Percentiles rank a stretch among this genome's conserved stretches.
phyloP scores from a whole-genome alignment of 441 rosid species.

The Raphanus hybrid region DNA sequence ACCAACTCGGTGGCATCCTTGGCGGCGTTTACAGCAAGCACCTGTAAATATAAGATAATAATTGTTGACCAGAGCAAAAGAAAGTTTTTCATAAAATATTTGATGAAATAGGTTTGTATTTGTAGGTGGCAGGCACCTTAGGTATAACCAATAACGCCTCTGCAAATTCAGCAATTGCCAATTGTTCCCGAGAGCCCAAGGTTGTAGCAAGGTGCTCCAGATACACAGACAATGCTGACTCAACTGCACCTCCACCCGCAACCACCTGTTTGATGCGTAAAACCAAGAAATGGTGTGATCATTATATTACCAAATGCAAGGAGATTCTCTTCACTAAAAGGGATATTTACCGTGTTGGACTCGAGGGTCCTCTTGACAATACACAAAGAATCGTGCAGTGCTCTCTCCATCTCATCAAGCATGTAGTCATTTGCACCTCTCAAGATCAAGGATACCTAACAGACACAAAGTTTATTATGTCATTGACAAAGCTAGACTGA shows the following conservation, averaged over 20 bases:
- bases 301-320: constrained; percentile 8
- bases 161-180: constrained; percentile 98
- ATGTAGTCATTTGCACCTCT: constrained; percentile 98
- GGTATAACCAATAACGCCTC: constrained; percentile 90
- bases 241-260: constrained; percentile 99
- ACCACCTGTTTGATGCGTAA: constrained; percentile 67
- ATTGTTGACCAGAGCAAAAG: not conserved
- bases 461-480: constrained; percentile 15
- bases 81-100: not conserved
- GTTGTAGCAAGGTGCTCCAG: constrained; percentile 97
- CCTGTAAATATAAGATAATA: constrained; percentile 48
- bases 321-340: not conserved
- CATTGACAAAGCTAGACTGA: constrained; percentile 13
- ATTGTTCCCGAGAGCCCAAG: constrained; percentile 92
- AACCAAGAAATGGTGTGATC: not conserved
- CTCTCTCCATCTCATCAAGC: constrained; percentile 99
- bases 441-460: constrained; percentile 89
- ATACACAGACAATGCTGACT: constrained; percentile 90
- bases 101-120: not conserved
- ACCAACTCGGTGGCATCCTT: constrained; percentile 98
- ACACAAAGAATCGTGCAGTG: constrained; percentile 85
- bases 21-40: constrained; percentile 98
- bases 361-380: constrained; percentile 98
- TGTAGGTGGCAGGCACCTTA: constrained; percentile 57
- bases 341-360: constrained; percentile 72